A percentile compares a stretch with the other conserved stretches of the same genome.
Conservation (phyloP, 1,139 yeast genomes). For the Hyphopichia buzzinii region DNA sequence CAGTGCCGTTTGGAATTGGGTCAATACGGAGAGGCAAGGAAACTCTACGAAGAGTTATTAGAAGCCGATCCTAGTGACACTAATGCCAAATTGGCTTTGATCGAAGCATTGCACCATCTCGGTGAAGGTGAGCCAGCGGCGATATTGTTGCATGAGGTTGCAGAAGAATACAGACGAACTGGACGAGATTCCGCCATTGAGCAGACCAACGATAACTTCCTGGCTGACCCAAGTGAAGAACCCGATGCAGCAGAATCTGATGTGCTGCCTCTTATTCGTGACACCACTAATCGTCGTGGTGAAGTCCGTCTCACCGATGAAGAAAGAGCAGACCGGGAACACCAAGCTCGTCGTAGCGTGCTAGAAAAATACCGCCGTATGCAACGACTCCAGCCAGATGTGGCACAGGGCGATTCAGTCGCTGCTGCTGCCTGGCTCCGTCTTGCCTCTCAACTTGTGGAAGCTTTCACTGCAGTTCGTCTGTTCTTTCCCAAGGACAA, state of each 20-base stretch:
- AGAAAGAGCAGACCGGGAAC: slow-evolving; percentile 57
- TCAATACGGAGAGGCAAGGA: slow-evolving; percentile 66
- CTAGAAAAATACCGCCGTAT: slow-evolving; percentile 65
- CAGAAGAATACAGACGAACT: slow-evolving; percentile 15
- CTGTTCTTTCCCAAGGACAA: slow-evolving; percentile 78
- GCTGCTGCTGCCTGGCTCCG: slow-evolving; percentile 83
- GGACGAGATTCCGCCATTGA: slow-evolving; percentile 17
- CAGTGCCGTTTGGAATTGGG: slow-evolving; percentile 76
- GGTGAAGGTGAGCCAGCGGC: slow-evolving; percentile 66
- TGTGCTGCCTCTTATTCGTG: slow-evolving; percentile 2
- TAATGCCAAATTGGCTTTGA: slow-evolving; percentile 73
- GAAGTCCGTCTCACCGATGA: slow-evolving; percentile 41
- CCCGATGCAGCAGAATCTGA: slow-evolving; percentile 18
- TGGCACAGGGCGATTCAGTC: slow-evolving; percentile 52
- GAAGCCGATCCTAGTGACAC: slow-evolving; percentile 60
- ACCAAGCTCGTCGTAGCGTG: slow-evolving; percentile 58
- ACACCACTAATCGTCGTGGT: not conserved
- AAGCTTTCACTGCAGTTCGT: slow-evolving; percentile 73
- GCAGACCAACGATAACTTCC: slow-evolving; percentile 20
- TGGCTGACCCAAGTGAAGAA: slow-evolving; percentile 14
- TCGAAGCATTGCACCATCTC: slow-evolving; percentile 76
- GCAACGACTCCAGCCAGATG: slow-evolving; percentile 54
- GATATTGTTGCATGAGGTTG: slow-evolving; percentile 53
- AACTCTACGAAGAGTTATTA: slow-evolving; percentile 58
- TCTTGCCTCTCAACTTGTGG: slow-evolving; percentile 77